Evolutionary conservation across 768 basidiomycete species (phyloP), one percentile per base, ranked within the genome.

Genomic region (Crepidotus variabilis): DNA sequence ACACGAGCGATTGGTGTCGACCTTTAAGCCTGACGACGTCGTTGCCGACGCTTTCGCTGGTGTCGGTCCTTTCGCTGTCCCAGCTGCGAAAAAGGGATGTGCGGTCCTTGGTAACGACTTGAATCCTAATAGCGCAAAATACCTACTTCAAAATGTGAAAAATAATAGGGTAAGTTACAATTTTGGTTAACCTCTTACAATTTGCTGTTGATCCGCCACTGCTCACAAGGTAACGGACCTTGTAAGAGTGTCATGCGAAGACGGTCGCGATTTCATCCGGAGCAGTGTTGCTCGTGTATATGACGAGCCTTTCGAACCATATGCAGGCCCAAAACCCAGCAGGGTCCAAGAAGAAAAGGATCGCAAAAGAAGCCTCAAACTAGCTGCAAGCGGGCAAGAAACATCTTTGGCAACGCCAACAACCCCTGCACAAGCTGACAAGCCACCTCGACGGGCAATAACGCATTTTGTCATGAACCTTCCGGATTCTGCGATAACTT

Each of bases 401-500:
- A 50, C 59, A 24, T 22, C 55, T 21, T 43, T 58, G 36, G 47
- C 60, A n/a, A 22, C 61, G 23, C 22, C 50, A 22, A 53, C 58
- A 47, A 45, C 57, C 47, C 46, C 60, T 24, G 53, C 22, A n/a
- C 51, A 60, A 46, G 28, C 54, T 34, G 61, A 56, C 18, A 55
- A 62, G 46, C 73, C 69, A 7, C 68, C 75, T 35, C 83, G 89
- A 56, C 75, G 70, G 54, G 72, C 79, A 46, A 84, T 97, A 60
- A 73, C 84, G 11, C 96, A 97, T 67, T 94, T 92, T 66, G 88
- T 97, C n/a, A 96, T 99, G 94, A 99, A 99, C 70, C 78, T 99
- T 18, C 97, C 97, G 2, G 94, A 92, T 62, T 87, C 88, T 22
- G 97, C 95, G 0, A 84, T 98, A 54, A 78, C 82, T 34, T 98